Evolutionary conservation across 192 early-diverging fungal genomes (phyloP).

Genomic region (Rhizoclosmatium globosum): DNA sequence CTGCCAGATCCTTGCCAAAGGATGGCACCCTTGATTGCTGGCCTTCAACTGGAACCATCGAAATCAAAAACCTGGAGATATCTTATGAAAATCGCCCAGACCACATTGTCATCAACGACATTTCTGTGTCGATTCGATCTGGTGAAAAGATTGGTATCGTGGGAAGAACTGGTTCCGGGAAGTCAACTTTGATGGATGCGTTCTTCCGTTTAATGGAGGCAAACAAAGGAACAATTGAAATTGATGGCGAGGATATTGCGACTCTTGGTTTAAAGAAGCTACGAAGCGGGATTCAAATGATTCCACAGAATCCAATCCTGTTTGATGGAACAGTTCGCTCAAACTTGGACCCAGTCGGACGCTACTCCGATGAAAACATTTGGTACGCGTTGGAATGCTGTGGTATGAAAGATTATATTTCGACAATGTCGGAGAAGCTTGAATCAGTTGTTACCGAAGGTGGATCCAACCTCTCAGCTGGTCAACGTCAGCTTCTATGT

Average conservation of each 20-base stretch:
- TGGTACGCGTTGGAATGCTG: constrained; percentile 70
- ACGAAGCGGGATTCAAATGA: not conserved
- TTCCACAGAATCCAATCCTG: not conserved
- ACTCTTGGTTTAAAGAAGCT: constrained; percentile 1
- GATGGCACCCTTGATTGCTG: constrained; percentile 53
- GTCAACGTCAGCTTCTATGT: constrained; percentile 65
- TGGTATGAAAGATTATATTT: constrained; percentile 43
- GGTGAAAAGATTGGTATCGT: constrained; percentile 60
- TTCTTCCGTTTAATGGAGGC: constrained; percentile 68
- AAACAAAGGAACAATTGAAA: constrained; percentile 53
- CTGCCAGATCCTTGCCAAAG: constrained; percentile 33
- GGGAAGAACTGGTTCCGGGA: constrained; percentile 60
- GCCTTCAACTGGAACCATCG: constrained; percentile 52
- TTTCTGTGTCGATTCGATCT: constrained; percentile 41
- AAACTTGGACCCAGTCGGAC: constrained; percentile 9
- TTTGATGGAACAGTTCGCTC: constrained; percentile 34
- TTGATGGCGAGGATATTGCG: constrained; percentile 61
- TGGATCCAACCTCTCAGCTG: constrained; percentile 30
- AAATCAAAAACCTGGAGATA: constrained; percentile 45
- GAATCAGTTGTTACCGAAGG: constrained; percentile 70
- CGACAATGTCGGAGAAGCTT: constrained; percentile 45
- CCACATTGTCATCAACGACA: constrained; percentile 59
- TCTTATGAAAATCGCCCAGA: constrained; percentile 63
- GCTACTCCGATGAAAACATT: constrained; percentile 53
- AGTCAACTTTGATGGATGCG: constrained; percentile 48